Base-by-base conservation (phyloP, 2,329 filamentous ascomycete genomes). In the Cladophialophora immunda region DNA sequence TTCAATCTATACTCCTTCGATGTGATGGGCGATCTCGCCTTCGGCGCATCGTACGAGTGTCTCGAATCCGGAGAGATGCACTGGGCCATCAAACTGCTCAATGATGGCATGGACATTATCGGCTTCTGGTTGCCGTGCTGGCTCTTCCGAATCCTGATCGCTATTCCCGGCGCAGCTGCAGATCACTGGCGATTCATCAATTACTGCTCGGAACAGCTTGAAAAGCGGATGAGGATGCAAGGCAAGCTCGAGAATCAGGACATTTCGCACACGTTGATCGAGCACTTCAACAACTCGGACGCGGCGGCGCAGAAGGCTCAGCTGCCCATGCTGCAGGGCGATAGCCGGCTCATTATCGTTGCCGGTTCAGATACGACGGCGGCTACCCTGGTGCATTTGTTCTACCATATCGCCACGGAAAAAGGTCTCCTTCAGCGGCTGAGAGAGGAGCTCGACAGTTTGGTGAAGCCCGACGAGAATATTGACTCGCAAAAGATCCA, bases 291-390 rank as follows among this genome's bases (percentile, higher is more conserved):
- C 22, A 66, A 69, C 17, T 53, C 66, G 34, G 61, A 65, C 4
- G 25, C 72, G 4, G 55, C 61, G 9, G 63, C 68, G 3, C 57
- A 67, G 54, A 59, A 60, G 34, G 68, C 72, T 13, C 74, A 77
- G 36, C 45, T 66, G 29, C 70, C 71, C 22, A 63, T 73, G 32
- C 66, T 78, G 17, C 67, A 71, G 41, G 76, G 74, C n/a, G 75
- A 77, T 61, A 63, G 72, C 2, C 68, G 73, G 6, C 64, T 77
- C n/a, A 74, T 76, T 22, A 71, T 77, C 56, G 71, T 76, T 8
- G 75, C 75, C 15, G 75, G 75, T 25, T 72, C 71, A 38, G 81
- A 83, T 66, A 83, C 81, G 6, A 81, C 80, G 0, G 75, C 80
- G 7, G 75, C 77, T 0, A 77, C 79, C 0, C 69, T 83, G 22